Evolutionary conservation across 2,329 filamentous ascomycete genomes (phyloP), one percentile per base, ranked within the genome.

Genomic region (Scedosporium apiospermum): DNA sequence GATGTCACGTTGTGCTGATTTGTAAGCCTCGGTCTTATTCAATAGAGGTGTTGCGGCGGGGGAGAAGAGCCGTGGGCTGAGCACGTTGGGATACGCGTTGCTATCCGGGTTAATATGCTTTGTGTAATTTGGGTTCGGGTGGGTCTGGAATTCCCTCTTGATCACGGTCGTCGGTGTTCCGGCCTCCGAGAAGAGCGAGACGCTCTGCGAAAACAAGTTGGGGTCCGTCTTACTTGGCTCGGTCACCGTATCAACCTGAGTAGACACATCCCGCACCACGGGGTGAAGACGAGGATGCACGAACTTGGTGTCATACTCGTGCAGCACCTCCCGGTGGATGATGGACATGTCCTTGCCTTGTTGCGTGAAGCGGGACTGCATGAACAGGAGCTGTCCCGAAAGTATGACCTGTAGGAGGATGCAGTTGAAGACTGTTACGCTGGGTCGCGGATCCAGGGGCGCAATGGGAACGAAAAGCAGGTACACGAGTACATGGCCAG

Each of bases 251-350:
- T 84, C 85, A 64, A 88, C 88, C 73, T 98, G 93, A 0, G 89
- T 95, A 5, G 86, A 89, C 1, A 93, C 91, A 85, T 86, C 82
- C 62, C 83, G 77, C 66, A 96, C 90, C 4, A 89, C 80, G 6
- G 89, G 90, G 68, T 96, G 90, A n/a, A 96, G 84, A 10, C 88
- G 83, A 2, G 95, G 95, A 70, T 96, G 91, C 1, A 99, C 95
- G 70, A 89, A 97, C 77, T 99, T 99, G 68, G 86, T 90, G 71
- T 98, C 91, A 71, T 99, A 99, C 75, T 99, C 95, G 72, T 92
- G 88, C 75, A 98, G 82, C 4, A 98, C 93, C 74, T 98, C 90
- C 68, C 89, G 91, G 68, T 96, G 91, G 64, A 99, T 89, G 57
- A 97, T 82, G 2, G 87, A 82, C 1, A 85, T 85, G 73, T 99